Conservation (phyloP, 1,284 basidiomycete genomes). For the Apiotrichum domesticum region DNA sequence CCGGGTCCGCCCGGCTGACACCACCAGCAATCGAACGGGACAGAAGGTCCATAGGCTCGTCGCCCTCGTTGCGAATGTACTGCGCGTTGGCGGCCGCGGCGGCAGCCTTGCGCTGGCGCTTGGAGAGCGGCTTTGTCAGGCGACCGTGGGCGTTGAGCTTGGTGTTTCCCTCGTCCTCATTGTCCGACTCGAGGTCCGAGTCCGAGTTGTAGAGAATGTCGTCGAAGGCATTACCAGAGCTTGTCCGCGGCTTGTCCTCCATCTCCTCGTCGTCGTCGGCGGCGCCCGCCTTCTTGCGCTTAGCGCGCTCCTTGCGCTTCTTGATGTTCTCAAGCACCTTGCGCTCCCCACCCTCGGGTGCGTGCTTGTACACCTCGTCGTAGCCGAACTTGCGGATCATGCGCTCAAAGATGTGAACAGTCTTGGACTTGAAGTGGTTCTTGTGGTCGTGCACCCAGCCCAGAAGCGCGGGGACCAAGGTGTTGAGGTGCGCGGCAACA, state of each 20-base stretch:
- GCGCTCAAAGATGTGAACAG: constrained; percentile 93
- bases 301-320: constrained; percentile 85
- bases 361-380: constrained; percentile 60
- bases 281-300: constrained; percentile 59
- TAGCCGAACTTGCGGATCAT: constrained; percentile 87
- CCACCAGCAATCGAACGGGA: constrained; percentile 67
- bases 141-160: constrained; percentile 8
- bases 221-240: constrained; percentile 81
- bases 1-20: constrained; percentile 54
- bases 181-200: constrained; percentile 70
- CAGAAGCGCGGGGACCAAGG: constrained; percentile 77
- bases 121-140: constrained; percentile 27
- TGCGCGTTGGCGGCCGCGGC: constrained; percentile 32
- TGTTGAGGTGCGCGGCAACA: constrained; percentile 66
- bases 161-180: constrained; percentile 53
- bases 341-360: constrained; percentile 59
- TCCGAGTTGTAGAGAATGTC: constrained; percentile 93
- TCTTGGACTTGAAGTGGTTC: constrained; percentile 97
- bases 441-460: constrained; percentile 95
- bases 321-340: constrained; percentile 82
- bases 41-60: constrained; percentile 92
- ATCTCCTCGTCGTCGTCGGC: constrained; percentile 51
- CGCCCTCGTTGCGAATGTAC: constrained; percentile 75
- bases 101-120: constrained; percentile 26
- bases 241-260: constrained; percentile 52